Conservation (phyloP, 2,329 filamentous ascomycete species). For the Verticillium tricorpus region DNA sequence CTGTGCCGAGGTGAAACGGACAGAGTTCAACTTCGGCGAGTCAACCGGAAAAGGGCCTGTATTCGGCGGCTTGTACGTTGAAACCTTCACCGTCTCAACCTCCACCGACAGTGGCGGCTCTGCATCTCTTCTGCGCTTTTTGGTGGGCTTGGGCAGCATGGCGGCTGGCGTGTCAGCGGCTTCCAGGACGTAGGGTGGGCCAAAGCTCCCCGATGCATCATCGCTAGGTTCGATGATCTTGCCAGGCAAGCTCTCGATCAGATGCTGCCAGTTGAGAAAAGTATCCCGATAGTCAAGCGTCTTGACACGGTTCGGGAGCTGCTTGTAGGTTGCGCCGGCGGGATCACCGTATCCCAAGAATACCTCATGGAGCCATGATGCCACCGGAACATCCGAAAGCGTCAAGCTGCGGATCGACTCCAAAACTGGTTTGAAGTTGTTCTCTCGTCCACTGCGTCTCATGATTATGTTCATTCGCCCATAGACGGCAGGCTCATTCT, state of each 20-base stretch:
- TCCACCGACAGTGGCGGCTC: conserved; percentile 61
- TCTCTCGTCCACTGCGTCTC: conserved; percentile 79
- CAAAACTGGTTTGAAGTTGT: conserved; percentile 93
- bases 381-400: conserved; percentile 78
- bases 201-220: conserved; percentile 67
- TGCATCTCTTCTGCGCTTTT: conserved; percentile 80
- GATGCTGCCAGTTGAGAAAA: conserved; percentile 91
- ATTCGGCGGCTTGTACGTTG: conserved; percentile 85
- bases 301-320: conserved; percentile 70
- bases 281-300: conserved; percentile 90
- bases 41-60: conserved; percentile 87
- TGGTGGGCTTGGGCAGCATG: conserved; percentile 58
- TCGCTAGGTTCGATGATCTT: conserved; percentile 78
- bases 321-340: conserved; percentile 78
- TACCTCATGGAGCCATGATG: conserved; percentile 91
- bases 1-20: conserved; percentile 88
- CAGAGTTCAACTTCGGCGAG: conserved; percentile 71
- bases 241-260: conserved; percentile 84
- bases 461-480: conserved; percentile 81
- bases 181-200: conserved; percentile 83
- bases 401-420: conserved; percentile 87
- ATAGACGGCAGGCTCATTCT: conserved; percentile 75
- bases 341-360: conserved; percentile 98
- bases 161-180: conserved; percentile 51
- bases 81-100: conserved; percentile 70